Base-by-base conservation (phyloP, 2,329 filamentous ascomycete species). In the Endoconidiophora polonica region DNA sequence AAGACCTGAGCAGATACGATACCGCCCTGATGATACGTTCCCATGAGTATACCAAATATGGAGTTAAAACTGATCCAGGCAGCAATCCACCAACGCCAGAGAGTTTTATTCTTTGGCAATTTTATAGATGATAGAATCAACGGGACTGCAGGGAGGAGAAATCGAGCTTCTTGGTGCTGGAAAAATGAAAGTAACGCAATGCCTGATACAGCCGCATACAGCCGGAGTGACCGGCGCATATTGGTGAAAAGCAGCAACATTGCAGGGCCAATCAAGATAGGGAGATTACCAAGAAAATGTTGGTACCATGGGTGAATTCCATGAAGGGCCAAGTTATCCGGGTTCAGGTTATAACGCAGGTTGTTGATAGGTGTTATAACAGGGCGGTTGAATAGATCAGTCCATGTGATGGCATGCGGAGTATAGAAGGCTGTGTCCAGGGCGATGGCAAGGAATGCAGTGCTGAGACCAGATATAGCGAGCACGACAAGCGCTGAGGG, bases 381-480 rank as follows among this genome's bases (percentile, higher is more conserved):
- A 1, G 84, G 84, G 49, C 73, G 69, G 24, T 65, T 65, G 57
- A 83, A 66, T 26, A 90, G 65, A 54, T 79, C 74, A 18, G 70
- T 68, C 70, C 83, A 80, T 37, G 74, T 74, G 52, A 85, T 72
- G 48, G 77, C 72, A 52, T 74, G 70, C 52, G 71, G 61, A 43
- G 74, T 68, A 62, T 94, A 95, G 63, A 93, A 95, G 43, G 78
- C 74, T 2, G 90, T 96, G 64, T 98, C 91, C 51, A 86, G 72
- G 51, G 77, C 75, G 57, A 95, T 75, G 39, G 87, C 90, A 55
- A 90, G 63, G 52, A 78, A 70, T 44, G 79, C 70, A 46, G 86
- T 88, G 46, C 80, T 61, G 36, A 82, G 62, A 29, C 77, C 84
- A 54, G 82, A 81, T 49, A 76, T 59, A 49, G 77, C 61, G 58